Conservation (phyloP, 208 protist species). For the Balamuthia mandrillaris region DNA sequence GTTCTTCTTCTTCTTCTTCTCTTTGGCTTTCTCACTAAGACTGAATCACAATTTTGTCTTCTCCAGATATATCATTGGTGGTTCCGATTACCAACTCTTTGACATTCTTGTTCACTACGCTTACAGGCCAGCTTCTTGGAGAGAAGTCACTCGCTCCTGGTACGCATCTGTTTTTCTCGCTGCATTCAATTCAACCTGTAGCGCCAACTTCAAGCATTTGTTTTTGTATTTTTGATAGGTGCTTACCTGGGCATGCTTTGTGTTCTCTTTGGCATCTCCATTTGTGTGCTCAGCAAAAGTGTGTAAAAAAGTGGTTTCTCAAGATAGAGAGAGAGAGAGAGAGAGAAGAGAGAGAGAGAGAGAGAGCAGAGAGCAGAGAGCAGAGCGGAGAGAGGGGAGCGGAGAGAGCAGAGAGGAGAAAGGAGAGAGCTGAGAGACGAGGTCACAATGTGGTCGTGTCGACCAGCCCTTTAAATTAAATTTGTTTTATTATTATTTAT, state of each 20-base stretch:
- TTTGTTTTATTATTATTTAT: too few relatives aligned
- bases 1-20: not conserved
- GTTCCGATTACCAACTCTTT: conserved; percentile 25
- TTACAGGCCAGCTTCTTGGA: conserved; percentile 15
- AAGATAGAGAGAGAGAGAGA: too few relatives aligned
- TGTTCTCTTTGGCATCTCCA: conserved; percentile 2
- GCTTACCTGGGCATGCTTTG: not conserved
- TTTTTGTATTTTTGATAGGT: not conserved
- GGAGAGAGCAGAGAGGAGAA: too few relatives aligned
- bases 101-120: conserved; percentile 28
- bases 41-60: not conserved
- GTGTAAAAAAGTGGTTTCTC: too few relatives aligned
- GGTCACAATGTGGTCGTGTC: too few relatives aligned
- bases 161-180: not conserved
- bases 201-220: not conserved
- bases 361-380: too few relatives aligned
- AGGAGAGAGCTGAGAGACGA: too few relatives aligned
- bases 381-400: too few relatives aligned
- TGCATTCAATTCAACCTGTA: not conserved
- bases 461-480: too few relatives aligned
- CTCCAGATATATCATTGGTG: conserved; percentile 12
- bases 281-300: conserved; percentile 25
- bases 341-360: too few relatives aligned
- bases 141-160: not conserved
- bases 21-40: not conserved